Base-by-base conservation (phyloP, 768 basidiomycete genomes). In the Termitomyces titanicus region DNA sequence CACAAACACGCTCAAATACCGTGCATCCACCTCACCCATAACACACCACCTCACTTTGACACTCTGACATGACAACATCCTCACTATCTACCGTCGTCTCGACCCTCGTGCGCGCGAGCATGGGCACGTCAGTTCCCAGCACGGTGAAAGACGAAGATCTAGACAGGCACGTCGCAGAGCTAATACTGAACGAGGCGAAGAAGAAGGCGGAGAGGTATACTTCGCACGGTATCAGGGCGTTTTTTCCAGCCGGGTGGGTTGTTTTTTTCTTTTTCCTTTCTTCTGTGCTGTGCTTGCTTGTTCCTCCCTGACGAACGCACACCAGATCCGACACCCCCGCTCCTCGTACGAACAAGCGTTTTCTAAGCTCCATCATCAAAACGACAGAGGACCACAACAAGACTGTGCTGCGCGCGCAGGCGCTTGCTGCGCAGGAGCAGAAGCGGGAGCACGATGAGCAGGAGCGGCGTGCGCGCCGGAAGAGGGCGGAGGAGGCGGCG, bases 301-400 rank as follows among this genome's bases (percentile, higher is more conserved):
- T 31, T 4, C 34, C 5, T 15, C 12, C 12, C 40, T 15, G 11
- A 34, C 34, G 25, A n/a, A n/a, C n/a, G n/a, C n/a, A n/a, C n/a
- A 0, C 5, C 3, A 90, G 87, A 53, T 70, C 80, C 5, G 89
- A 92, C 63, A 81, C 77, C 60, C 85, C 85, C 68, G 85, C 83
- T 1, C 92, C 92, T 0, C 85, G 81, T 61, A 71, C 95, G 33
- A 91, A 92, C 72, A 92, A 92, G 65, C 88, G 89, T 0, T 92
- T 92, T 66, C 72, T 92, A 24, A 80, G 83, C 0, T 86, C 88
- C 20, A 94, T 99, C 57, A 94, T 99, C 54, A 84, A 87, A 61
- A 94, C 83, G 61, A 97, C 97, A 4, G 95, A 97, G 66, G 95
- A 95, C 54, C 97, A 99, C 66, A 99, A 99, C 70, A 85, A 88